Evolutionary conservation across 1,284 basidiomycete species (phyloP).

Genomic region (Ganoderma resinaceum): DNA sequence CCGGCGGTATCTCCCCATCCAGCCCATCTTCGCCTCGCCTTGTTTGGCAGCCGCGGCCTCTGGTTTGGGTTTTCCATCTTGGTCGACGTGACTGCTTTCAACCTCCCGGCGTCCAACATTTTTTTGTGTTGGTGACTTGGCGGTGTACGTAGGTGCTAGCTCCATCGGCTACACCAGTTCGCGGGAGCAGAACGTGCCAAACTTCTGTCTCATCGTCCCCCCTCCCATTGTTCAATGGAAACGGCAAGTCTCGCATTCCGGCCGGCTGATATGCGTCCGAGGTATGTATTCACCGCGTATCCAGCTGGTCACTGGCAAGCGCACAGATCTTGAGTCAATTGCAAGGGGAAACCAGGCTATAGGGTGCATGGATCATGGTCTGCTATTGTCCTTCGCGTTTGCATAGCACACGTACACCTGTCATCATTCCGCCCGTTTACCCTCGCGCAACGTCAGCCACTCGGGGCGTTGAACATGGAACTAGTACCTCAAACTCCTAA

Average conservation of each 20-base stretch:
- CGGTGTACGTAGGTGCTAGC: not conserved
- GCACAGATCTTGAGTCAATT: not conserved
- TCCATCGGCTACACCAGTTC: not conserved
- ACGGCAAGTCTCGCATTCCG: conserved; percentile 24
- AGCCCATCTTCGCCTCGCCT: not conserved
- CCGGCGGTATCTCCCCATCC: conserved; percentile 18
- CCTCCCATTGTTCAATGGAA: conserved; percentile 19
- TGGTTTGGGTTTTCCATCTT: conserved; percentile 6
- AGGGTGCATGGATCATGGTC: conserved; percentile 15
- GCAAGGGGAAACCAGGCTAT: not conserved
- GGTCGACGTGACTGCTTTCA: not conserved
- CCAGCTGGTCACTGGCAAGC: conserved; percentile 15
- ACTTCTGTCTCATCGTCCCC: not conserved
- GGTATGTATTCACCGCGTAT: conserved; percentile 7
- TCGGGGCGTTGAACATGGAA: not conserved
- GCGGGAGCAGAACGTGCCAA: not conserved
- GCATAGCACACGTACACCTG: not conserved
- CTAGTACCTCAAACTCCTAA: not conserved
- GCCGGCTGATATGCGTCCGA: not conserved
- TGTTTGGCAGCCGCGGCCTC: conserved; percentile 2
- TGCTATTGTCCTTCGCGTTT: conserved; percentile 24
- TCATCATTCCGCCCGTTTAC: not conserved
- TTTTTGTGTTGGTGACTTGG: not conserved
- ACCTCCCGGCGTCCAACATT: too few species aligned
- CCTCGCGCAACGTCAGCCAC: not conserved